Conservation (phyloP, 805 yeast species). For the Spathaspora hagerdaliae region DNA sequence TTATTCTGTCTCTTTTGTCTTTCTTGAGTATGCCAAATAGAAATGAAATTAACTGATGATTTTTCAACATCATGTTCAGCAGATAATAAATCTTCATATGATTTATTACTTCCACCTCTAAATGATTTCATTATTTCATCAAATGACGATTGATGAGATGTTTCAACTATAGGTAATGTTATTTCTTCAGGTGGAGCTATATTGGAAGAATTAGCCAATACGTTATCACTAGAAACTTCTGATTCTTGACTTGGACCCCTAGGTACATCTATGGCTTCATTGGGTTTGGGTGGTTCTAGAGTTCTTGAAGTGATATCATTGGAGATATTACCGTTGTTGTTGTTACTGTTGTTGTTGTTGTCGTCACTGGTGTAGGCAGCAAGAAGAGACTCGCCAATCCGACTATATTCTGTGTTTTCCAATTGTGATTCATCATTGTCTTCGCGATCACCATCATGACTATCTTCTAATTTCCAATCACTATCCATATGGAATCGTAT, state of each 20-base stretch:
- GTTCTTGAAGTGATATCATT: slow-evolving; percentile 10
- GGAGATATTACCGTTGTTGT: neutral
- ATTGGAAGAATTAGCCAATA: slow-evolving; percentile 43
- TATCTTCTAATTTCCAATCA: slow-evolving; percentile 36
- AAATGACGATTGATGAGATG: slow-evolving; percentile 36
- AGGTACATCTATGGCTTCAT: slow-evolving; percentile 1
- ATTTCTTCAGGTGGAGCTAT: slow-evolving; percentile 32
- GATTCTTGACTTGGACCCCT: neutral
- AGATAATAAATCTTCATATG: slow-evolving; percentile 37
- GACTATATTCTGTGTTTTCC: slow-evolving; percentile 3
- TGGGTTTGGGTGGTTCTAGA: slow-evolving; percentile 15
- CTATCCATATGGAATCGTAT: slow-evolving; percentile 30
- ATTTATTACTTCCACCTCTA: slow-evolving; percentile 10
- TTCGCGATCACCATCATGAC: slow-evolving; percentile 37
- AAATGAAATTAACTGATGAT: slow-evolving; percentile 23
- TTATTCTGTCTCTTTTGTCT: slow-evolving; percentile 11
- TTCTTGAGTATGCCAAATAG: slow-evolving; percentile 43
- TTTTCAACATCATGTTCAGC: slow-evolving; percentile 37
- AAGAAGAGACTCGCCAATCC: neutral
- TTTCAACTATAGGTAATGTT: slow-evolving; percentile 38
- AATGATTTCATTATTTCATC: slow-evolving; percentile 33
- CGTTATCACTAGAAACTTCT: slow-evolving; percentile 9
- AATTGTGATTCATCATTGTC: slow-evolving; percentile 25
- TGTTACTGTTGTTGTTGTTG: neutral
- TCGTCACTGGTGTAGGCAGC: neutral